A percentile compares a stretch with the other conserved stretches of the same genome.
These are phyloP conservation scores for Tulasnella sp. DNA, from an alignment of 768 basidiomycete genomes.

Conservation along the genomic window DNA sequence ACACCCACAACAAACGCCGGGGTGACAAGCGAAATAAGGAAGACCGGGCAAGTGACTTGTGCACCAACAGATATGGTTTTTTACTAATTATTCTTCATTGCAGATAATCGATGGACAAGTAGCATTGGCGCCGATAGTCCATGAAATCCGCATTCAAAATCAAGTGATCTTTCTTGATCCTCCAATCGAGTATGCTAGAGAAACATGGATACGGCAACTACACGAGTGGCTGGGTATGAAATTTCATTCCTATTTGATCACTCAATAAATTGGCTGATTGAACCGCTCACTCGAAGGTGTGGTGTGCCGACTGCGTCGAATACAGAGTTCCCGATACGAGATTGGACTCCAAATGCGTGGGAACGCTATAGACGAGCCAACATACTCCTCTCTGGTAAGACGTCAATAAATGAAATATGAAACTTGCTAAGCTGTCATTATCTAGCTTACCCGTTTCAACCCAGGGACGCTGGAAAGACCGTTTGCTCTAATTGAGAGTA, in stretches of 20 bases:
- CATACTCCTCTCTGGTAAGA: slow-evolving; percentile 71
- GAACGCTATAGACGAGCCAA: slow-evolving; percentile 47
- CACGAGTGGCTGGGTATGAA: slow-evolving; percentile 75
- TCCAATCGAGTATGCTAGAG: slow-evolving; percentile 86
- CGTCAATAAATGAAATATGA: too few relatives aligned
- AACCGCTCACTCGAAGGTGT: slow-evolving; percentile 38
- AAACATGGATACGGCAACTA: slow-evolving; percentile 77
- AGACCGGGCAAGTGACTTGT: slow-evolving; percentile 57
- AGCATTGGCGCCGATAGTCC: slow-evolving; percentile 72
- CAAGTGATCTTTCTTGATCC: slow-evolving; percentile 98
- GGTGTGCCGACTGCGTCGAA: slow-evolving; percentile 71
- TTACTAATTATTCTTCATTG: too few relatives aligned
- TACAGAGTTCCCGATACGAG: slow-evolving; percentile 94
- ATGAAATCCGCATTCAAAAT: slow-evolving; percentile 96
- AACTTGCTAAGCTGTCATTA: too few relatives aligned
- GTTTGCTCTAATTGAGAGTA: slow-evolving; percentile 73
- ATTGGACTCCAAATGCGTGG: slow-evolving; percentile 84
- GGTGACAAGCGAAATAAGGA: slow-evolving; percentile 55
- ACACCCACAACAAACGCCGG: slow-evolving; percentile 50
- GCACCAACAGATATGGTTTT: too few relatives aligned
- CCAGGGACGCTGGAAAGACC: slow-evolving; percentile 67
- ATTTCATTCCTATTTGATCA: background rate
- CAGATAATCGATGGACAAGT: slow-evolving; percentile 64
- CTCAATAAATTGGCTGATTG: background rate
- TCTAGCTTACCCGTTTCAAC: slow-evolving; percentile 57